These are phyloP conservation scores for Euphrasia arctica DNA, from an alignment of 305 asterid species.

Conservation along the genomic window DNA sequence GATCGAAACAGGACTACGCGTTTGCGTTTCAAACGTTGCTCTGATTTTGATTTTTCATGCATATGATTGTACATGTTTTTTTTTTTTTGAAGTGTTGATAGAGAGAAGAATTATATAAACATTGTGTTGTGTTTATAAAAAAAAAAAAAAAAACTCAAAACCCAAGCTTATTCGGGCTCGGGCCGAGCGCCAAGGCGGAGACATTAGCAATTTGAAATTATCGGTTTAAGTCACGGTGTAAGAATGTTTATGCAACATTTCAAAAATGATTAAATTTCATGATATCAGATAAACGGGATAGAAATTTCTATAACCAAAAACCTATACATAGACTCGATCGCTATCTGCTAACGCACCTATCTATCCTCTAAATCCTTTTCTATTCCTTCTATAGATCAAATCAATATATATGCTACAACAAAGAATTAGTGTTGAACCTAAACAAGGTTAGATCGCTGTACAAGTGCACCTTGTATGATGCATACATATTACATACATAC, in stretches of 20 bases:
- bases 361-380: constrained; percentile 31
- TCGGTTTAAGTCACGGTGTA: no score
- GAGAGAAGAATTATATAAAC: no score
- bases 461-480: constrained; percentile 25
- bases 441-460: constrained; percentile 39
- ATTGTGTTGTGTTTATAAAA: no score
- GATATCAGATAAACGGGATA: background rate
- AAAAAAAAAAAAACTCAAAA: no score
- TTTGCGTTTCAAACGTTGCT: constrained; percentile 34
- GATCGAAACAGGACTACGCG: constrained; percentile 16
- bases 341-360: constrained; percentile 30
- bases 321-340: constrained; percentile 36
- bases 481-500: constrained; percentile 9
- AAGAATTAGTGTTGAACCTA: constrained; percentile 54
- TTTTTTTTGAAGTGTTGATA: no score
- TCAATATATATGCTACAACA: constrained; percentile 47
- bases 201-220: no score
- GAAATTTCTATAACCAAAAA: constrained; percentile 23
- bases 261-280: no score
- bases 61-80: no score
- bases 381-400: constrained; percentile 51
- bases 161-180: no score
- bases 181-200: no score
- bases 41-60: background rate
- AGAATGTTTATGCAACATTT: no score